phyloP scores from a whole-genome alignment of 2,329 filamentous ascomycete species.

The Diplodia scrobiculata region DNA sequence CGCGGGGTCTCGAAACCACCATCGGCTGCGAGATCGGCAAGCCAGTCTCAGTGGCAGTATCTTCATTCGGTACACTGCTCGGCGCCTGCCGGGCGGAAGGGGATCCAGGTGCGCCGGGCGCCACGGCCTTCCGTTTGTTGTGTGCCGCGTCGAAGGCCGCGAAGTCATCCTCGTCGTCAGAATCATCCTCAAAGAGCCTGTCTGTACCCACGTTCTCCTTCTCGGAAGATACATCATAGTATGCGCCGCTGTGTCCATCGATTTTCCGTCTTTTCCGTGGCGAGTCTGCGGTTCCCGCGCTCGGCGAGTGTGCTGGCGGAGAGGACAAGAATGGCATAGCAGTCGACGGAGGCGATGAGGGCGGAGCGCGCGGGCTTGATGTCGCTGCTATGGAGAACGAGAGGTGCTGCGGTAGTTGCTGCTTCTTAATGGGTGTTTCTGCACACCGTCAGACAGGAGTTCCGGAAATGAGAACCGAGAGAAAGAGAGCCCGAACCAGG shows the following conservation, averaged over 20 bases:
- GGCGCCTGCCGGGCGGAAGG: neutral
- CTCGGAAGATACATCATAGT: slow-evolving; percentile 41
- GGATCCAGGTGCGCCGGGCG: neutral
- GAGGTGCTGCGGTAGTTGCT: slow-evolving; percentile 27
- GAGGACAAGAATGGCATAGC: slow-evolving; percentile 66
- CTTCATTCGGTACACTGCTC: neutral
- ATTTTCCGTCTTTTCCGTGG: slow-evolving; percentile 45
- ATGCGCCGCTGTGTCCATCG: slow-evolving; percentile 37
- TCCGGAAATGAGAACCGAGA: slow-evolving; percentile 32
- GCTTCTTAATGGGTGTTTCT: slow-evolving; percentile 42
- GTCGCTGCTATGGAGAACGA: slow-evolving; percentile 30
- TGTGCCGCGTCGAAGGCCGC: slow-evolving; percentile 45
- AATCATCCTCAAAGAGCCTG: slow-evolving; percentile 45
- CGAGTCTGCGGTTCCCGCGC: slow-evolving; percentile 48
- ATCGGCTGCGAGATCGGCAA: slow-evolving; percentile 9
- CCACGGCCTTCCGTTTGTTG: slow-evolving; percentile 41
- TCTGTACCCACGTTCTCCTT: slow-evolving; percentile 42
- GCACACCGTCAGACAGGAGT: slow-evolving; percentile 18
- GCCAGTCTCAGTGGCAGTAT: neutral
- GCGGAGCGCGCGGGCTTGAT: slow-evolving; percentile 33
- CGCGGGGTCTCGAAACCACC: neutral
- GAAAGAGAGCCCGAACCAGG: slow-evolving; percentile 40
- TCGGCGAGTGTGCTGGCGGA: slow-evolving; percentile 59
- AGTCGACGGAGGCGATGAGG: slow-evolving; percentile 54
- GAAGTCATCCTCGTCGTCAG: slow-evolving; percentile 47